phyloP scores from a whole-genome alignment of 1,284 basidiomycete species.

The Anthracocystis walkeri region DNA sequence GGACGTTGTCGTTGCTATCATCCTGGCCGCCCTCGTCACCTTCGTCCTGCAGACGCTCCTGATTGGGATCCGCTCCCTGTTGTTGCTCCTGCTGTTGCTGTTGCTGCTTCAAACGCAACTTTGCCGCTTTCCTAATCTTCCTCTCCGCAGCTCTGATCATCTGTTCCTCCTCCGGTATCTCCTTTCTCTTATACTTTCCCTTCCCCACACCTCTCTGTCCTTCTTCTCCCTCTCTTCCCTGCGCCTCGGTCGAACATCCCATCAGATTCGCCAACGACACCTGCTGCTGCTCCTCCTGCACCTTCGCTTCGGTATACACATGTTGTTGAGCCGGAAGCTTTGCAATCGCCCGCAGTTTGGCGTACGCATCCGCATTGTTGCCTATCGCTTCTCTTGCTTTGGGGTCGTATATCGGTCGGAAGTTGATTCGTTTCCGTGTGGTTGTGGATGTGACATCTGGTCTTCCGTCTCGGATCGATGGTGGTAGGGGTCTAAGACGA shows the following conservation, averaged over 20 bases:
- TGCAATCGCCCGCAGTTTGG: conserved; percentile 5
- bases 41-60: no score
- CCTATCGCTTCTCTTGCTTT: neutral
- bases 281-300: neutral
- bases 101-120: conserved; percentile 12
- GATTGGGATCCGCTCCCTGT: neutral
- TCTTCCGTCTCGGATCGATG: neutral
- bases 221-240: neutral
- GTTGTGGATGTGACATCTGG: conserved; percentile 7
- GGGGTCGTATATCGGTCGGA: conserved; percentile 44
- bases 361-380: neutral
- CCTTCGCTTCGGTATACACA: neutral
- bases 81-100: conserved; percentile 1
- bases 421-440: conserved; percentile 23
- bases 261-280: conserved; percentile 4
- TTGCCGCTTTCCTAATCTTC: conserved; percentile 26
- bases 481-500: conserved; percentile 18
- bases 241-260: neutral
- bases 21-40: neutral
- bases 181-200: conserved; percentile 33
- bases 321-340: neutral
- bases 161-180: conserved; percentile 15
- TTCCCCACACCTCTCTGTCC: neutral
- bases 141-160: conserved; percentile 27
- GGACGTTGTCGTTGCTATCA: neutral